These are phyloP conservation scores for Carex kokanica DNA, from an alignment of 176 grass and related monocot genomes.

Conservation along the genomic window DNA sequence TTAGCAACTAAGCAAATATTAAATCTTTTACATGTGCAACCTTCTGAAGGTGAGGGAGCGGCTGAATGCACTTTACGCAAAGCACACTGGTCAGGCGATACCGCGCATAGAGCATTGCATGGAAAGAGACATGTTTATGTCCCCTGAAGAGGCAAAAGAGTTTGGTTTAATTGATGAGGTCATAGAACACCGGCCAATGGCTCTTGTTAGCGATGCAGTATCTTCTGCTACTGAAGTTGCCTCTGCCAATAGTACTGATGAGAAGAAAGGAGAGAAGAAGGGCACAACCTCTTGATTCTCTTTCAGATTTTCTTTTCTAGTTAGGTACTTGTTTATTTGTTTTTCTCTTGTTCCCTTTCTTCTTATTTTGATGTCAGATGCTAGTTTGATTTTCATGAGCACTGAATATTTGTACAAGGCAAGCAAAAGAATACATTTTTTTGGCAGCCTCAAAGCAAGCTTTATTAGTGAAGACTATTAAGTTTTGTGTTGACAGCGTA, in stretches of 20 bases:
- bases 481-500: neutral
- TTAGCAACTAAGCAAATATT: neutral
- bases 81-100: conserved; percentile 65
- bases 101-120: conserved; percentile 62
- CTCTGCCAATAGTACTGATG: neutral
- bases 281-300: conserved; percentile 11
- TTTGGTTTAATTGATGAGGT: conserved; percentile 92
- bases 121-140: conserved; percentile 93
- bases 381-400: neutral
- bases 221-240: conserved; percentile 5
- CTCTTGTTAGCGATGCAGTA: conserved; percentile 50
- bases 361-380: neutral
- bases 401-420: neutral
- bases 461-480: neutral
- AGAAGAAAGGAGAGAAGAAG: conserved; percentile 26
- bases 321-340: neutral
- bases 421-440: neutral
- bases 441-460: neutral
- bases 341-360: neutral
- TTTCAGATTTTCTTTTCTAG: neutral
- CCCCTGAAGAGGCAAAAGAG: conserved; percentile 71
- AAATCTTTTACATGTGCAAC: neutral
- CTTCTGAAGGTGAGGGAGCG: conserved; percentile 48
- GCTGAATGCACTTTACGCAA: conserved; percentile 80
- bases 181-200: conserved; percentile 69